These are phyloP conservation scores for Tylopilus sp. DNA, from an alignment of 1,284 basidiomycete genomes.

Conservation along the genomic window DNA sequence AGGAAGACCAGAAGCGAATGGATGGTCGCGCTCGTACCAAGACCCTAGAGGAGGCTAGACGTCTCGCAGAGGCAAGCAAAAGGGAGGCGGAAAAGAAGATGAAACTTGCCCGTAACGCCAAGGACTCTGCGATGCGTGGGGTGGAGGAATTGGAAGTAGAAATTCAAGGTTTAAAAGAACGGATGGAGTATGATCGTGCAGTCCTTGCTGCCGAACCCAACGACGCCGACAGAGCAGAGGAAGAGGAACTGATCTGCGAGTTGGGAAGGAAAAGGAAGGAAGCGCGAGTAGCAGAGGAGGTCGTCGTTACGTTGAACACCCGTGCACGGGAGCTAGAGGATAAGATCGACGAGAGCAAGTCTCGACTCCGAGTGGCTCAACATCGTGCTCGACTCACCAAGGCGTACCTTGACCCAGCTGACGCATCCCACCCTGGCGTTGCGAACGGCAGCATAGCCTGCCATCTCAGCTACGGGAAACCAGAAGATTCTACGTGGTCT, in stretches of 20 bases:
- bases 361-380: slow-evolving; percentile 46
- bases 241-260: slow-evolving; percentile 49
- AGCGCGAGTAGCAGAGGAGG: slow-evolving; percentile 70
- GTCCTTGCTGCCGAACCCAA: slow-evolving; percentile 47
- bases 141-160: slow-evolving; percentile 69
- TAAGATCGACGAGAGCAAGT: slow-evolving; percentile 50
- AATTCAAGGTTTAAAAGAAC: slow-evolving; percentile 57
- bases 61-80: slow-evolving; percentile 73
- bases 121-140: slow-evolving; percentile 62
- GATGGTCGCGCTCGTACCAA: slow-evolving; percentile 84
- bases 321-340: slow-evolving; percentile 61
- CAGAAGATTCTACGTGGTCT: slow-evolving; percentile 23
- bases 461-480: slow-evolving; percentile 11
- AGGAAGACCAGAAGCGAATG: slow-evolving; percentile 75
- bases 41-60: slow-evolving; percentile 81
- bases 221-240: slow-evolving; percentile 40
- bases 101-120: slow-evolving; percentile 61
- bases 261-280: slow-evolving; percentile 62
- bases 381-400: slow-evolving; percentile 49
- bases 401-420: slow-evolving; percentile 30
- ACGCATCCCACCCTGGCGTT: slow-evolving; percentile 7
- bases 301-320: slow-evolving; percentile 49
- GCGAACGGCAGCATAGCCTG: slow-evolving; percentile 6
- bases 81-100: slow-evolving; percentile 87
- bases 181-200: slow-evolving; percentile 49